Percentiles rank a stretch among this genome's conserved stretches.
Conservation (phyloP, 2,329 filamentous ascomycete species). For the Arthrobotrys iridis region DNA sequence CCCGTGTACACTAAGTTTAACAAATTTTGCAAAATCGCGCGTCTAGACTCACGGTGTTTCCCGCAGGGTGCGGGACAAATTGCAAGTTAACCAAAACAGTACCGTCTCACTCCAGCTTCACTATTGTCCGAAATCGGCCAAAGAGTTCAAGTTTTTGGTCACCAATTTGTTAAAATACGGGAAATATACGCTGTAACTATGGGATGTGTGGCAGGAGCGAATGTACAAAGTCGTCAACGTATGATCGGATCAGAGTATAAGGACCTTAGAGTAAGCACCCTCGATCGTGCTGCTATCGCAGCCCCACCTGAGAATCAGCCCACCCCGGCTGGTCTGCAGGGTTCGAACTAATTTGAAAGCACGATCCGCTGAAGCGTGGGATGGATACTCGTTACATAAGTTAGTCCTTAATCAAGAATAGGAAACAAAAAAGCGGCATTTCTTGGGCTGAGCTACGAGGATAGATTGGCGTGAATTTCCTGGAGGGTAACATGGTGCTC, state of each 20-base stretch:
- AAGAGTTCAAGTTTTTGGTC: conserved; percentile 16
- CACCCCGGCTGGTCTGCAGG: conserved; percentile 23
- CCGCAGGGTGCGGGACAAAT: conserved; percentile 17
- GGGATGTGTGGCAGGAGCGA: conserved; percentile 22
- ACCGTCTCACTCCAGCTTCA: conserved; percentile 3
- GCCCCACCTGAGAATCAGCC: conserved; percentile 24
- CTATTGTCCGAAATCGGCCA: conserved; percentile 42
- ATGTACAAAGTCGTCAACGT: conserved; percentile 25
- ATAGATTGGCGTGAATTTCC: neutral
- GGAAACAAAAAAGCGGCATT: conserved; percentile 25
- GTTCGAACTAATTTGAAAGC: conserved; percentile 5
- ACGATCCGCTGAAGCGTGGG: conserved; percentile 29
- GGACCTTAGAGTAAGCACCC: neutral
- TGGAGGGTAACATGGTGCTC: conserved; percentile 10
- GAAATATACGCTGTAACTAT: conserved; percentile 1
- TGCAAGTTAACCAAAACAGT: neutral
- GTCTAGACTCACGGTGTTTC: conserved; percentile 6
- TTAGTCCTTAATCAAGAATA: conserved; percentile 26
- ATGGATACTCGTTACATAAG: conserved; percentile 39
- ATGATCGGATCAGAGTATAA: conserved; percentile 41
- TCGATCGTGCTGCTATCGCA: neutral
- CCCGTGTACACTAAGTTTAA: no score
- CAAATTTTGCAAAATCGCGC: neutral
- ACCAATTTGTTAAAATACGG: neutral
- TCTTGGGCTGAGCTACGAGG: neutral